phyloP scores from a whole-genome alignment of 2,329 filamentous ascomycete species.

The Pestalotiopsis sp. region DNA sequence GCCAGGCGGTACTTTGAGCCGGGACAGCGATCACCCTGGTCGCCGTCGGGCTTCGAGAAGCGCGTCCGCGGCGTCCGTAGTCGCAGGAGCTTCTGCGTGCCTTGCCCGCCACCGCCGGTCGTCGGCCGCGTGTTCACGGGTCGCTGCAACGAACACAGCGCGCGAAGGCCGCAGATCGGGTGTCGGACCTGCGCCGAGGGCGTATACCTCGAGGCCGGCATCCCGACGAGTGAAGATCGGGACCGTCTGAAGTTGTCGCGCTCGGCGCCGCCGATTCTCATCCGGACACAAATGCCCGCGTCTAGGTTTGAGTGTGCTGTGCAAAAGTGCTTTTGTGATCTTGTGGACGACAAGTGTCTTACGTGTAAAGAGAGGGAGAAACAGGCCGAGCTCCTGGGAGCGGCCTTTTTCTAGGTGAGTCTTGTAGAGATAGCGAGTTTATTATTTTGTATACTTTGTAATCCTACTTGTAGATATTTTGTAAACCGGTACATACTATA shows the following conservation, averaged over 20 bases:
- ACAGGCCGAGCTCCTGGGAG: neutral
- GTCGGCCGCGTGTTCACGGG: neutral
- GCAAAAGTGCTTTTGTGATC: neutral
- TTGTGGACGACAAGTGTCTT: neutral
- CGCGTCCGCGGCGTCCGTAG: neutral
- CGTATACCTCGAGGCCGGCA: neutral
- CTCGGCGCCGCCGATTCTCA: constrained; percentile 3
- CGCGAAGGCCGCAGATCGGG: neutral
- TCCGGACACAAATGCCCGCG: neutral
- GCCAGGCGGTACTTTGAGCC: neutral
- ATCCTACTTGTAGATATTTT: too few relatives aligned
- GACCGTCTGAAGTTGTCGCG: too few relatives aligned
- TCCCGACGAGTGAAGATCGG: neutral
- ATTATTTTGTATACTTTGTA: too few relatives aligned
- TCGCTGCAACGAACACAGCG: neutral
- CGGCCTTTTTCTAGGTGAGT: neutral
- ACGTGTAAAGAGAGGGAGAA: constrained; percentile 5
- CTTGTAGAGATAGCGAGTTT: neutral
- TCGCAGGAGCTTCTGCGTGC: neutral
- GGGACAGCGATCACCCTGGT: neutral
- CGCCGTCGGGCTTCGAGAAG: neutral
- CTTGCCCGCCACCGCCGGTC: neutral
- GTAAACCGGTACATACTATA: too few relatives aligned
- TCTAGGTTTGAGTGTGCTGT: neutral
- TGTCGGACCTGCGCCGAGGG: neutral